Evolutionary conservation across 805 yeast genomes (phyloP), one percentile per base, ranked within the genome.

Genomic region (Lipomyces orientalis): DNA sequence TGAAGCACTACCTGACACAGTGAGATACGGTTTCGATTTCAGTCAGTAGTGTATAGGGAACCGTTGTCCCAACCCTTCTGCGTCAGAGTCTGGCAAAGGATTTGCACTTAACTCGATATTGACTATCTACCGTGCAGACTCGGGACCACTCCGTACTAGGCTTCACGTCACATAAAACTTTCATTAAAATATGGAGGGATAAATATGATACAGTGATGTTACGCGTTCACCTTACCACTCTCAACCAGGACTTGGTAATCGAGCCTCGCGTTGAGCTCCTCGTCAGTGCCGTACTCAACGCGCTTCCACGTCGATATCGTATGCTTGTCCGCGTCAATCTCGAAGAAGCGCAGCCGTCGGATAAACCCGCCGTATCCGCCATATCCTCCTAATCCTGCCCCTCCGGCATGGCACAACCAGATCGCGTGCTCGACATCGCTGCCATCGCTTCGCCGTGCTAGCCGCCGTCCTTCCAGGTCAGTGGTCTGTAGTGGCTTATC

Each of bases 361-460:
- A 89, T 82, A 39, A 89, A 91, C 1, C 93, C 94, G 1, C 93
- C 94, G 74, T 93, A 92, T 0, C 98, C 98, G 8, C 90, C 98
- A 76, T 95, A 95, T 0, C 97, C 98, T 52, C 98, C 99, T 79
- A 91, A 96, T 16, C 98, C 99, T 4, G 86, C 84, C 0, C 88
- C 96, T 33, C 99, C 99, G 2, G 97, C 99, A 76, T 92, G 93
- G 75, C 99, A 95, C 43, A 95, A 80, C 97, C 97, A 91, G 39
- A 89, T 78, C 79, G 79, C 73, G 82, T 77, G 37, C 62, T 70
- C 37, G 68, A 61, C 37, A 34, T 37, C 52, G 10, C 31, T 54
- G 55, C 37, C 60, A 22, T 29, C 56, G 16, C 49, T 33, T n/a
- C 54, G 54, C 5, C 62, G 54, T 8, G 33, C 33, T 2, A 51